Evolutionary conservation across 2,329 filamentous ascomycete genomes (phyloP).

Genomic region (Penicillium digitatum): DNA sequence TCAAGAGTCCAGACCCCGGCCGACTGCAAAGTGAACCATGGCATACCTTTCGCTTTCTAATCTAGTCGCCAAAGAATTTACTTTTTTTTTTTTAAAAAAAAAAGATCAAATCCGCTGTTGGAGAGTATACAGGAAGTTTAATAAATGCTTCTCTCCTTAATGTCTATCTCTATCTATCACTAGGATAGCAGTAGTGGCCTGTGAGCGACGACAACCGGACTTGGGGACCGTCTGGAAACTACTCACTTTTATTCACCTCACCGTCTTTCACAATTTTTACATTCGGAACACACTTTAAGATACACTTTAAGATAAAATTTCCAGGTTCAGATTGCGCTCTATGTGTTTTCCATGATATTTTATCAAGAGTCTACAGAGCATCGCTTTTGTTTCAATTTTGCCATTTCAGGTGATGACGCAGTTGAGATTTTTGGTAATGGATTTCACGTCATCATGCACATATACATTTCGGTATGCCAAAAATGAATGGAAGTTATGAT

Average conservation of each 20-base stretch:
- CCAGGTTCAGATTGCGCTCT: constrained; percentile 16
- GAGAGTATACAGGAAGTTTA: neutral
- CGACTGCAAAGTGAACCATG: neutral
- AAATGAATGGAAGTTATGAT: neutral
- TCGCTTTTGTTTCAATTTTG: constrained; percentile 3
- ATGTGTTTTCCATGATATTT: neutral
- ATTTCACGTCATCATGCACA: too few relatives aligned
- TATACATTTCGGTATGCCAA: neutral
- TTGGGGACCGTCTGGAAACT: neutral
- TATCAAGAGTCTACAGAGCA: neutral
- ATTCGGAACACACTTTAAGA: constrained; percentile 34
- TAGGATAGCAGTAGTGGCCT: neutral
- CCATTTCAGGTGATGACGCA: neutral
- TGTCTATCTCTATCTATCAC: neutral
- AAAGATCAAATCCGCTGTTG: too few relatives aligned
- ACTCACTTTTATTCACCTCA: constrained; percentile 36
- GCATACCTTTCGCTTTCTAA: neutral
- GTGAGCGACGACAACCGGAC: neutral
- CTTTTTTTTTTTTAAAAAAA: too few relatives aligned
- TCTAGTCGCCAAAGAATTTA: neutral
- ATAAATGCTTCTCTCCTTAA: neutral
- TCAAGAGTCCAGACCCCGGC: neutral
- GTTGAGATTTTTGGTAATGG: too few relatives aligned
- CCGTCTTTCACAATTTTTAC: constrained; percentile 33
- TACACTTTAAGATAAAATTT: constrained; percentile 36